Evolutionary conservation across 1,139 yeast genomes (phyloP).

Genomic region (Diutina sp.): DNA sequence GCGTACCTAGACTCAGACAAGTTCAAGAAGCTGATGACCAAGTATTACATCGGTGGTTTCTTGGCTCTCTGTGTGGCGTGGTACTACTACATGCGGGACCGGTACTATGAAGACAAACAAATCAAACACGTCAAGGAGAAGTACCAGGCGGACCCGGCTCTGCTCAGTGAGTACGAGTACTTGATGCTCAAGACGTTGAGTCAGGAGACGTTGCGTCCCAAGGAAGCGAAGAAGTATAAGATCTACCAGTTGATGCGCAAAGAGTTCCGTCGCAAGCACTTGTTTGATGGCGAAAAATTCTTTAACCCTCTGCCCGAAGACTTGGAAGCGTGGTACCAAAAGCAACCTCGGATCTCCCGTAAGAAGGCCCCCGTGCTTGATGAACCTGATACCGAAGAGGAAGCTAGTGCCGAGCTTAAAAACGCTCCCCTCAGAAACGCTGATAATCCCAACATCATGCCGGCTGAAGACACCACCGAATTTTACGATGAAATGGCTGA

Average conservation of each 20-base stretch:
- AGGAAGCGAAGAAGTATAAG: constrained; percentile 40
- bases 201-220: constrained; percentile 37
- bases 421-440: constrained; percentile 12
- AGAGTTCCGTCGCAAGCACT: constrained; percentile 34
- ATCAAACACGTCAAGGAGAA: constrained; percentile 31
- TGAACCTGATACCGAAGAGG: background rate
- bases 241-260: constrained; percentile 41
- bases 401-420: constrained; percentile 7
- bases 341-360: constrained; percentile 17
- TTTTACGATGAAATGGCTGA: constrained; percentile 72
- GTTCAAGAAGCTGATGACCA: constrained; percentile 27
- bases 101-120: constrained; percentile 55
- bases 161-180: constrained; percentile 48
- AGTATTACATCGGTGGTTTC: constrained; percentile 46
- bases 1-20: constrained; percentile 22
- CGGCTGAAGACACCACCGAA: constrained; percentile 70
- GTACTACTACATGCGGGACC: constrained; percentile 52
- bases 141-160: constrained; percentile 23
- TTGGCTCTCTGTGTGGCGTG: constrained; percentile 44
- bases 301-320: constrained; percentile 42
- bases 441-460: constrained; percentile 34
- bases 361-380: background rate
- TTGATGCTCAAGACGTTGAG: constrained; percentile 44
- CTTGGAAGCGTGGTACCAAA: constrained; percentile 32
- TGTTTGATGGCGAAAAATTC: constrained; percentile 27